These are phyloP conservation scores for Penicillium aurantiogriseum DNA, from an alignment of 2,329 filamentous ascomycete species.

Conservation along the genomic window DNA sequence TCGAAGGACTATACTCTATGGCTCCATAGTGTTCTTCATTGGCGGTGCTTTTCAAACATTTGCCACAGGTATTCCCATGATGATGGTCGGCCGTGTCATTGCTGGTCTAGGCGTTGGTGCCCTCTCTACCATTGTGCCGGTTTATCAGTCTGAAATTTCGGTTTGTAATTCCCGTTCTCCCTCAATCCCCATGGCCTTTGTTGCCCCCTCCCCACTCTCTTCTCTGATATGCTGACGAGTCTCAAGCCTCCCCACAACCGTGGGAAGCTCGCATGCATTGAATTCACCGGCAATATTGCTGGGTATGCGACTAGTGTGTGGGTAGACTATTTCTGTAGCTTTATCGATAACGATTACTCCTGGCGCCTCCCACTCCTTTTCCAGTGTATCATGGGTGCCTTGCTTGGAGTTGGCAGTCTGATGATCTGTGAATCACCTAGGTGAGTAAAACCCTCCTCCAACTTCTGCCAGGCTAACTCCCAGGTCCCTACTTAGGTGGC, in stretches of 20 bases:
- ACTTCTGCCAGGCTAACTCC: constrained; percentile 25
- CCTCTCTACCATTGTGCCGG: constrained; percentile 85
- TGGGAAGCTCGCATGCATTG: constrained; percentile 93
- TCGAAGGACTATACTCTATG: constrained; percentile 86
- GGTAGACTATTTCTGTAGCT: constrained; percentile 98
- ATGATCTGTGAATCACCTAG: constrained; percentile 95
- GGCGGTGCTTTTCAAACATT: constrained; percentile 84
- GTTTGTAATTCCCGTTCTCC: constrained; percentile 20
- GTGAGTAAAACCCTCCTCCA: constrained; percentile 49
- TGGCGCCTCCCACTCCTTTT: constrained; percentile 88
- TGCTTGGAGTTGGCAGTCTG: constrained; percentile 81
- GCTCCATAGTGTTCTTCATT: constrained; percentile 79
- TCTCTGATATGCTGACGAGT: constrained; percentile 14
- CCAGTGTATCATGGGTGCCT: constrained; percentile 90
- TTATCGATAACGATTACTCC: constrained; percentile 77
- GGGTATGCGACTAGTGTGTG: constrained; percentile 96
- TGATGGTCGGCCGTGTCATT: constrained; percentile 78
- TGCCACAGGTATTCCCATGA: constrained; percentile 81
- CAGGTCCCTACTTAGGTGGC: constrained; percentile 64
- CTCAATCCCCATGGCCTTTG: neutral
- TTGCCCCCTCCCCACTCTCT: neutral
- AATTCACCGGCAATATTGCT: constrained; percentile 95
- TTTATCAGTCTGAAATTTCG: constrained; percentile 93
- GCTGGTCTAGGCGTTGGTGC: constrained; percentile 85
- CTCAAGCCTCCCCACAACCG: constrained; percentile 81